These are phyloP conservation scores for Myxozyma melibiosi DNA, from an alignment of 805 yeast species.

Conservation along the genomic window DNA sequence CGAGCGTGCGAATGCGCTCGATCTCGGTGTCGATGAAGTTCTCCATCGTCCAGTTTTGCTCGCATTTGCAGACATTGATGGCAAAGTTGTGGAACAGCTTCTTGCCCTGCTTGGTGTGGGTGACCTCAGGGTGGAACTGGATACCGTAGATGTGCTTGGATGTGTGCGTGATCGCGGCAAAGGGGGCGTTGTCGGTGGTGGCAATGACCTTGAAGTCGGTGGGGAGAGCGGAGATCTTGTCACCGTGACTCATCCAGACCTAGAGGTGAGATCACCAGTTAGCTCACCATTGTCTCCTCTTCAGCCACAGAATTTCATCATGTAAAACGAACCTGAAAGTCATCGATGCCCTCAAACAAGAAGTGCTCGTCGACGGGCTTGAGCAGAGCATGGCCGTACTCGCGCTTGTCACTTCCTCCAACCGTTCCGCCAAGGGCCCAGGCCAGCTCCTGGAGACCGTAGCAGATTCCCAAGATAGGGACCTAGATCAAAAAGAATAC, in stretches of 20 bases:
- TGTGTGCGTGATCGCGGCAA: constrained; percentile 84
- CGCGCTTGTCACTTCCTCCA: constrained; percentile 95
- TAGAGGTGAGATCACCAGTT: constrained; percentile 59
- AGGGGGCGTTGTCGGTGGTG: constrained; percentile 91
- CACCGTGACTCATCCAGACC: constrained; percentile 99
- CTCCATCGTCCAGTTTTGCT: constrained; percentile 95
- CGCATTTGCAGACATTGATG: constrained; percentile 80
- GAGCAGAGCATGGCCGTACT: constrained; percentile 94
- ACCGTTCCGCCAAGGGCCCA: constrained; percentile 93
- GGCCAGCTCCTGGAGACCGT: constrained; percentile 99
- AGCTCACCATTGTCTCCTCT: no score
- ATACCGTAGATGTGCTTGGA: constrained; percentile 81
- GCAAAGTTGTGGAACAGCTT: constrained; percentile 88
- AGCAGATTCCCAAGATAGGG: constrained; percentile 96
- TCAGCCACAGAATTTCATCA: no score
- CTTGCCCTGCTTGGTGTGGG: constrained; percentile 93
- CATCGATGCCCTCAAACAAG: constrained; percentile 84
- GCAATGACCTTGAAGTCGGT: constrained; percentile 87
- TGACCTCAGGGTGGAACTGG: constrained; percentile 99
- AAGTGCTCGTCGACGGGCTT: constrained; percentile 60
- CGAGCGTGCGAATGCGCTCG: constrained; percentile 82
- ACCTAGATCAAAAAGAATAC: constrained; percentile 40
- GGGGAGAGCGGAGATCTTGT: constrained; percentile 89
- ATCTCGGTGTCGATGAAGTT: constrained; percentile 97
- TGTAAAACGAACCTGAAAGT: constrained; percentile 58